Evolutionary conservation across 2,329 filamentous ascomycete species (phyloP).

Genomic region (Falciphora oryzae): DNA sequence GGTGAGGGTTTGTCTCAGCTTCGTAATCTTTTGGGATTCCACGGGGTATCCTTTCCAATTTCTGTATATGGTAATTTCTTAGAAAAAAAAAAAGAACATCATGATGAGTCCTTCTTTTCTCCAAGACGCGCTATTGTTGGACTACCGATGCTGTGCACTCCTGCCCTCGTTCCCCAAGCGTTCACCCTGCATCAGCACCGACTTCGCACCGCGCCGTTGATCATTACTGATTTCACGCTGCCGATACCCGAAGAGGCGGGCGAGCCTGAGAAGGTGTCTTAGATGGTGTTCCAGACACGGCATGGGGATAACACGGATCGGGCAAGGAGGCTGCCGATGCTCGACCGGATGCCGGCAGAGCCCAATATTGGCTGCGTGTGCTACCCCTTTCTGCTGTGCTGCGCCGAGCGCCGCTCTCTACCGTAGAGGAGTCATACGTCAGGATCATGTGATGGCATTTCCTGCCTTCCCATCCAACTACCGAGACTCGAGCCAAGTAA

Average conservation of each 20-base stretch:
- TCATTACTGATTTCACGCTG: not conserved
- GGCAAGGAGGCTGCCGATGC: not conserved
- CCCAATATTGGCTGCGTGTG: not conserved
- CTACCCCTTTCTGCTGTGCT: not conserved
- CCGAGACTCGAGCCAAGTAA: constrained; percentile 16
- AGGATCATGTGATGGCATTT: not conserved
- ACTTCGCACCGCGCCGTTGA: not conserved
- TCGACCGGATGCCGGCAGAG: not conserved
- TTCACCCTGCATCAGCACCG: too few relatives aligned
- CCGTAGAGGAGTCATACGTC: too few relatives aligned
- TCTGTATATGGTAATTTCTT: not conserved
- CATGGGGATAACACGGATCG: not conserved
- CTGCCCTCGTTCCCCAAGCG: not conserved
- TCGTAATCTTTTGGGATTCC: not conserved
- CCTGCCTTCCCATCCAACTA: not conserved
- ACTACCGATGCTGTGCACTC: not conserved
- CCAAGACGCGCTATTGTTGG: too few relatives aligned
- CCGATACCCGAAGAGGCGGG: not conserved
- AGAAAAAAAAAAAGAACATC: too few relatives aligned
- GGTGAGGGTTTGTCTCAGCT: not conserved
- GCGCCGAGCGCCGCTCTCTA: too few relatives aligned
- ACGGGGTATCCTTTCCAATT: not conserved
- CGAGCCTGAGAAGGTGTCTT: not conserved
- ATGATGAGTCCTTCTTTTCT: too few relatives aligned
- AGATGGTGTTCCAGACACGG: not conserved